These are phyloP conservation scores for Aspergillus sp. DNA, from an alignment of 2,329 filamentous ascomycete genomes.

Conservation along the genomic window DNA sequence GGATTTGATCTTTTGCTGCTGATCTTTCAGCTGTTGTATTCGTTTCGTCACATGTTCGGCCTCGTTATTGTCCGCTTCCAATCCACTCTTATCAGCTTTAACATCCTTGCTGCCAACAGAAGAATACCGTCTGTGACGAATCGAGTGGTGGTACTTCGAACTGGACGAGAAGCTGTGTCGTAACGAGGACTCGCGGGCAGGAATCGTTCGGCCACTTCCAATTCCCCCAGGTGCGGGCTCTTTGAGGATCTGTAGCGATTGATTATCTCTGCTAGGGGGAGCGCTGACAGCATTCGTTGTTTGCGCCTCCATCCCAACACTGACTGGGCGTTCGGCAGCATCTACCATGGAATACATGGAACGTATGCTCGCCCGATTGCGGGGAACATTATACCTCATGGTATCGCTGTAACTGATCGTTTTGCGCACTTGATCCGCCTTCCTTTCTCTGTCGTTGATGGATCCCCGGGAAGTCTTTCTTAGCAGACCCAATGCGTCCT, in stretches of 20 bases:
- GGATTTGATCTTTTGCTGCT: conserved; percentile 49
- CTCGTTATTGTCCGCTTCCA: conserved; percentile 33
- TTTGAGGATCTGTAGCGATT: conserved; percentile 21
- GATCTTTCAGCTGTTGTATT: conserved; percentile 53
- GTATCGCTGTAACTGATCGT: conserved; percentile 29
- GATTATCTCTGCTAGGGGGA: conserved; percentile 30
- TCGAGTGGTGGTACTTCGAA: conserved; percentile 49
- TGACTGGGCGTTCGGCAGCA: conserved; percentile 27
- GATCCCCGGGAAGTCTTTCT: conserved; percentile 34
- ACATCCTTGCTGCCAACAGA: conserved; percentile 34
- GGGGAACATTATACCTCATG: conserved; percentile 26
- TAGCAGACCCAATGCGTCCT: conserved; percentile 26
- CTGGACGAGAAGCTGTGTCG: conserved; percentile 48
- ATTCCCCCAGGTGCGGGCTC: conserved; percentile 31
- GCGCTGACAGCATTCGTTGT: conserved; percentile 14
- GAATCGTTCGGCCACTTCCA: conserved; percentile 52
- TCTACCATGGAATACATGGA: conserved; percentile 38
- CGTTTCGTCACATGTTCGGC: conserved; percentile 52
- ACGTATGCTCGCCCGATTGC: conserved; percentile 32
- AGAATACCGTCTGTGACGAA: conserved; percentile 35
- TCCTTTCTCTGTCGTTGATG: conserved; percentile 27
- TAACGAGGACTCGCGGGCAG: conserved; percentile 61
- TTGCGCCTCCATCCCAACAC: conserved; percentile 13
- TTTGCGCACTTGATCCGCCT: conserved; percentile 27
- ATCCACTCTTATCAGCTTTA: conserved; percentile 33